Evolutionary conservation across 1,139 yeast genomes (phyloP).

Genomic region (Pichia sp.): DNA sequence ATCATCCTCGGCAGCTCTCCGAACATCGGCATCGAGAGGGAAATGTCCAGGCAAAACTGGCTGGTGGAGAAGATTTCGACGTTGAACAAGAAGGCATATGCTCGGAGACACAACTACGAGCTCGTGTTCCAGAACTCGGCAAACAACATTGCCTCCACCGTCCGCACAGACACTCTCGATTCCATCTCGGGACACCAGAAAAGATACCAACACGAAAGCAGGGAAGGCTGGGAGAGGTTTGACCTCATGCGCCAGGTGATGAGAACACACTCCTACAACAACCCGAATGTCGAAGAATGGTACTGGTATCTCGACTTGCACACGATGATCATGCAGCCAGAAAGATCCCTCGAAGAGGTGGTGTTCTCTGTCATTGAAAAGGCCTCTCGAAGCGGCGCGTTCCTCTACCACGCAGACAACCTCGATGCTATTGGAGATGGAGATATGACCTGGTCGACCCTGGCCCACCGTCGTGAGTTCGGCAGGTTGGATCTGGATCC

Average conservation of each 20-base stretch:
- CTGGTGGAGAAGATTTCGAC: slow-evolving; percentile 88
- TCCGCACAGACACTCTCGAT: slow-evolving; percentile 1
- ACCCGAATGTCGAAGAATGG: slow-evolving; percentile 70
- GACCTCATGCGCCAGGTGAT: slow-evolving; percentile 88
- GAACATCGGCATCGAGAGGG: slow-evolving; percentile 73
- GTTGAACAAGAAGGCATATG: slow-evolving; percentile 83
- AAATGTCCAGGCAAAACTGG: slow-evolving; percentile 98
- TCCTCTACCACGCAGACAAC: slow-evolving; percentile 3
- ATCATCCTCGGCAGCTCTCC: slow-evolving; percentile 34
- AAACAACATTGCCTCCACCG: not conserved
- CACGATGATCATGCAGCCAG: slow-evolving; percentile 94
- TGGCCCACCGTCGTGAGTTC: slow-evolving; percentile 5
- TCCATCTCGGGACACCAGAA: slow-evolving; percentile 54
- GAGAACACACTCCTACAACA: slow-evolving; percentile 69
- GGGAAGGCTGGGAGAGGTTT: slow-evolving; percentile 97
- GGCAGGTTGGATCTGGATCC: slow-evolving; percentile 6
- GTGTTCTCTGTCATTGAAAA: slow-evolving; percentile 8
- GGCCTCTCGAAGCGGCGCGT: slow-evolving; percentile 7
- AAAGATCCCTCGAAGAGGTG: slow-evolving; percentile 35
- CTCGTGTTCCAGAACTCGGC: slow-evolving; percentile 82
- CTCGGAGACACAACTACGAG: slow-evolving; percentile 83
- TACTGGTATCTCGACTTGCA: slow-evolving; percentile 98
- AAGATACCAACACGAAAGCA: slow-evolving; percentile 92
- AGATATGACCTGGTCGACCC: slow-evolving; percentile 7
- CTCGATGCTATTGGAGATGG: slow-evolving; percentile 1